These are phyloP conservation scores for Cryptococcus sp. DNA, from an alignment of 1,284 basidiomycete species.

Conservation along the genomic window DNA sequence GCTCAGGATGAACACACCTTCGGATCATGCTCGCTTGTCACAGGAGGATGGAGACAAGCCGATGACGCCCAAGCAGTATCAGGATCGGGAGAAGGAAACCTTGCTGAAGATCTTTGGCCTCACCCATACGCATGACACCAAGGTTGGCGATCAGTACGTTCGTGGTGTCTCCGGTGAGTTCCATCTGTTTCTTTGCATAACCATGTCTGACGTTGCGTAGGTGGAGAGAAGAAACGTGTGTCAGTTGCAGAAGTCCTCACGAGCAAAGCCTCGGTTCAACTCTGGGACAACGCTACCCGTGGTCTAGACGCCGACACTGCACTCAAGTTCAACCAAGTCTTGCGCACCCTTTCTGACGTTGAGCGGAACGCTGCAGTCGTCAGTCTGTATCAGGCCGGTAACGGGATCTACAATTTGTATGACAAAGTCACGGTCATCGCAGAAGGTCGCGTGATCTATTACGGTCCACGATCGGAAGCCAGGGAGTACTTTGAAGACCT, in stretches of 20 bases:
- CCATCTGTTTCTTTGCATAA: neutral
- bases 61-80: conserved; percentile 56
- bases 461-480: conserved; percentile 70
- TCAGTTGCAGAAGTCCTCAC: conserved; percentile 71
- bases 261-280: conserved; percentile 61
- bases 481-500: conserved; percentile 74
- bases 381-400: conserved; percentile 80
- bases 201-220: conserved; percentile 3
- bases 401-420: conserved; percentile 59
- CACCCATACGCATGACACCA: conserved; percentile 70
- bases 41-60: conserved; percentile 25
- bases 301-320: conserved; percentile 83
- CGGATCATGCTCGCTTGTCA: conserved; percentile 26
- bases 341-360: conserved; percentile 76
- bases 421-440: conserved; percentile 74
- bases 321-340: conserved; percentile 70
- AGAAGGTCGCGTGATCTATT: conserved; percentile 78
- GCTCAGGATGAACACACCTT: conserved; percentile 40
- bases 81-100: conserved; percentile 58
- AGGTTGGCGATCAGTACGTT: conserved; percentile 74
- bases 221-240: conserved; percentile 66
- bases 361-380: conserved; percentile 75
- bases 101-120: conserved; percentile 71
- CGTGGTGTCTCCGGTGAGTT: conserved; percentile 68
- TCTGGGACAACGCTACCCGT: conserved; percentile 63